These are phyloP conservation scores for Kodamaea anthophila DNA, from an alignment of 1,139 yeast species.

Conservation along the genomic window DNA sequence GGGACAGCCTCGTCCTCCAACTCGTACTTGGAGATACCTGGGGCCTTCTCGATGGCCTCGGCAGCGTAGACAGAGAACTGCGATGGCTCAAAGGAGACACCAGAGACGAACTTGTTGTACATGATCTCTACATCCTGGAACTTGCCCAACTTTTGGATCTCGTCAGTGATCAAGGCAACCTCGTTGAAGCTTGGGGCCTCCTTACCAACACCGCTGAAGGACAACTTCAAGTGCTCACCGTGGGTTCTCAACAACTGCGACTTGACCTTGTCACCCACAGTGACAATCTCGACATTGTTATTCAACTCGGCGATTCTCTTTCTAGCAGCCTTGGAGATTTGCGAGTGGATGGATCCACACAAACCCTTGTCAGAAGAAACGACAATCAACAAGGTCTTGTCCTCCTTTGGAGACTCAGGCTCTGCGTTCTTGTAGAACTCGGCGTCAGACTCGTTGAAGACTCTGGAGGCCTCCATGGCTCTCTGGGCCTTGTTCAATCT, in stretches of 20 bases:
- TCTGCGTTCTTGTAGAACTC: conserved; percentile 81
- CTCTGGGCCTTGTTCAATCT: conserved; percentile 94
- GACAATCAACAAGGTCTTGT: conserved; percentile 71
- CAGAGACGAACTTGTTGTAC: conserved; percentile 82
- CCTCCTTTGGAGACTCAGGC: conserved; percentile 51
- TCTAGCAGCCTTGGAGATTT: conserved; percentile 85
- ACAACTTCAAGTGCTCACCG: conserved; percentile 60
- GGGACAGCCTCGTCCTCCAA: conserved; percentile 67
- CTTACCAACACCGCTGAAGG: conserved; percentile 90
- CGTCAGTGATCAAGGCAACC: conserved; percentile 84
- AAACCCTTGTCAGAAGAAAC: conserved; percentile 96
- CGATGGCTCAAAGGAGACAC: conserved; percentile 88
- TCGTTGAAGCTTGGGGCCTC: conserved; percentile 93
- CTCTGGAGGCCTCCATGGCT: conserved; percentile 87
- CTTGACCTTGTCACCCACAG: conserved; percentile 93
- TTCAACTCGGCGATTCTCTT: conserved; percentile 48
- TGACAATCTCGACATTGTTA: conserved; percentile 73
- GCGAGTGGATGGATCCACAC: conserved; percentile 97
- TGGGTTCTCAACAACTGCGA: conserved; percentile 82
- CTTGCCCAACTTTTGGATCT: conserved; percentile 60
- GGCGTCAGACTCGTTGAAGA: conserved; percentile 72
- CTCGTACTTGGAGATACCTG: conserved; percentile 80
- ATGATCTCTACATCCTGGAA: conserved; percentile 77
- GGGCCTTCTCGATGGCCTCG: conserved; percentile 74
- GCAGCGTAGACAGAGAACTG: conserved; percentile 61